phyloP scores from a whole-genome alignment of 108 stramenopile species.

The Conticribra weissflogii region DNA sequence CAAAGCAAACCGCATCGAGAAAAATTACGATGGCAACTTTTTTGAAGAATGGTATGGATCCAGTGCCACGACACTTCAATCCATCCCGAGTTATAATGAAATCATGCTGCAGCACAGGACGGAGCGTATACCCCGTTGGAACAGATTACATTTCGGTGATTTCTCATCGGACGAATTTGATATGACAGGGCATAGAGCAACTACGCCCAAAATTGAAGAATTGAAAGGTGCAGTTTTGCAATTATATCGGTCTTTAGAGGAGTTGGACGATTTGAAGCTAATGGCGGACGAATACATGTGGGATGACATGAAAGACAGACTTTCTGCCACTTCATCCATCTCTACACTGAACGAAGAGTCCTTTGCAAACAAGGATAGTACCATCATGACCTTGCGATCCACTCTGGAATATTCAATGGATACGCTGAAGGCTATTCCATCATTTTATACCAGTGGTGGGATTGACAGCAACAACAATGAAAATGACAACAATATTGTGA shows the following conservation, averaged over 20 bases:
- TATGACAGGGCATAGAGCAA: too few species aligned
- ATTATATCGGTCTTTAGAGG: conserved; percentile 51
- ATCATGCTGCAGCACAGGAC: conserved; percentile 73
- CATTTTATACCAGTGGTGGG: background rate
- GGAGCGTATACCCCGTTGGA: conserved; percentile 71
- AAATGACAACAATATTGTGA: background rate
- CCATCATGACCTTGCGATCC: conserved; percentile 11
- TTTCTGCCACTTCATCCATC: conserved; percentile 10
- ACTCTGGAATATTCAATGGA: conserved; percentile 49
- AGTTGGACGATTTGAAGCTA: conserved; percentile 43
- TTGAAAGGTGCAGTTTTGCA: conserved; percentile 46
- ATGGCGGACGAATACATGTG: conserved; percentile 75
- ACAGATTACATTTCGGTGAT: background rate
- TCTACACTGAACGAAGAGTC: background rate
- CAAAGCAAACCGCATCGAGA: too few species aligned
- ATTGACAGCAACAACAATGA: background rate
- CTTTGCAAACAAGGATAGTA: background rate
- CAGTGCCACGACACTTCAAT: conserved; percentile 31
- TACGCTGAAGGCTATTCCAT: conserved; percentile 20
- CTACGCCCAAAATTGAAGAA: conserved; percentile 28
- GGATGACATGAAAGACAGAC: conserved; percentile 61
- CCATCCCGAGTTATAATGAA: conserved; percentile 81
- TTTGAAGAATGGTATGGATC: conserved; percentile 50
- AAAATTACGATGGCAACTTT: background rate
- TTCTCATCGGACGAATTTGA: too few species aligned